Conservation (phyloP, 148 eudicot species). For the Euryodendron excelsum region DNA sequence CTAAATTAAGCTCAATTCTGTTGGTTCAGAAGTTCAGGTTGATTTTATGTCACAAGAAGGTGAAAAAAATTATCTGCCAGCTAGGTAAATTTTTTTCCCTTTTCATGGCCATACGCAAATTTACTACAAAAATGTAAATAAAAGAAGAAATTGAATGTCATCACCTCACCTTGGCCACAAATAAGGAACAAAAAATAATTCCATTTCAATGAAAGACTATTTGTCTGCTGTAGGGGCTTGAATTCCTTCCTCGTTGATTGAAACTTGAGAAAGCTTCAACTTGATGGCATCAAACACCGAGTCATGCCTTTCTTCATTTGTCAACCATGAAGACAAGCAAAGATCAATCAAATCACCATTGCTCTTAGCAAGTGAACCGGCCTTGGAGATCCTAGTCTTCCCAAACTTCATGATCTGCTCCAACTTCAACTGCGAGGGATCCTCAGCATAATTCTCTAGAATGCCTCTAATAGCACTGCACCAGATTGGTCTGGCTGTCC, state of each 20-base stretch:
- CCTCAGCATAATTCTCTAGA: conserved; percentile 49
- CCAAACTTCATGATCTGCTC: conserved; percentile 55
- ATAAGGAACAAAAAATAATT: background rate
- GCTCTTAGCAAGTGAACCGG: conserved; percentile 17
- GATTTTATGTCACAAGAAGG: too few species aligned
- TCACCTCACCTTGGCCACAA: conserved; percentile 2
- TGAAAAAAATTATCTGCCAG: too few species aligned
- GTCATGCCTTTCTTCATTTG: conserved; percentile 62
- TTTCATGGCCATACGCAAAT: background rate
- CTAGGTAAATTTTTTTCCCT: too few species aligned
- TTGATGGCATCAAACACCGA: conserved; percentile 51
- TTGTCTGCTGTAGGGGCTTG: conserved; percentile 8
- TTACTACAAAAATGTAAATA: background rate
- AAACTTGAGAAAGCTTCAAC: conserved; percentile 40
- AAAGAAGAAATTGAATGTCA: background rate
- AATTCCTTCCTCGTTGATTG: conserved; percentile 25
- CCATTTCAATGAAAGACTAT: background rate
- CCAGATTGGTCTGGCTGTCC: conserved; percentile 87
- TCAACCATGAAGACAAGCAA: conserved; percentile 63
- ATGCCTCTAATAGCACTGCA: conserved; percentile 56
- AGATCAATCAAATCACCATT: conserved; percentile 41
- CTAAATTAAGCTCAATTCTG: too few species aligned
- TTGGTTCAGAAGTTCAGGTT: too few species aligned
- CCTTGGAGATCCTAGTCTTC: conserved; percentile 28
- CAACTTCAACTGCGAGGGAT: conserved; percentile 66